Evolutionary conservation across 495 filamentous ascomycete species (phyloP), one percentile per base, ranked within the genome.

Genomic region (Neurospora tetrasperma): DNA sequence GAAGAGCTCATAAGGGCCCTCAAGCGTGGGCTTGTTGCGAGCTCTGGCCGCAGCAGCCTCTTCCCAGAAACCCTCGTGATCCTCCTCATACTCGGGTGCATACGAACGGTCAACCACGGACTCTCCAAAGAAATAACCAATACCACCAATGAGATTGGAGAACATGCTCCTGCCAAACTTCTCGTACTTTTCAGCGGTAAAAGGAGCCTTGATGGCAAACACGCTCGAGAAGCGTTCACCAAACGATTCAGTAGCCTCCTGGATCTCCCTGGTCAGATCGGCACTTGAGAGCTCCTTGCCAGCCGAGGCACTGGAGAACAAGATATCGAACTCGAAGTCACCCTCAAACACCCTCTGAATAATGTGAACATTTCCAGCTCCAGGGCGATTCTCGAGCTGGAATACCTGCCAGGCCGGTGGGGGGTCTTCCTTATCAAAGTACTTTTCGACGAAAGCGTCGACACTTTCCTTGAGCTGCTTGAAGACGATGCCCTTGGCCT

Each of bases 61-160:
- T 81, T 97, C 92, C 94, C 94, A 97, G 84, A 98, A 98, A 7
- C 93, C 94, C 82, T 99, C 96, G 73, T 96, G 93, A 74, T 97
- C 94, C 82, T 99, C 96, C 16, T 96, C 93, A 74, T 99, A 98
- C 75, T 96, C 96, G 6, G 90, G 86, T 20, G 92, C 92, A 75
- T 93, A 93, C 0, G 94, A 97, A 68, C 94, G 92, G 78, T 99
- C 96, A 35, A 96, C 92, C 44, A 97, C 78, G 20, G 91, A 88
- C 70, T 94, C 87, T 38, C 96, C 96, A 78, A 96, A 88, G 83
- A 99, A 99, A 81, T 94, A 98, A 0, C 96, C 96, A 80, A 99
- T 94, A 41, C 96, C 96, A 70, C 96, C 96, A 42, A 97, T 85
- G 42, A 99, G 86, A 80, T 99, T 99, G 6, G 94, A 97, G 69